A percentile compares a stretch with the other conserved stretches of the same genome.
These are phyloP conservation scores for Paramarasmius palmivorus DNA, from an alignment of 1,284 basidiomycete genomes.

Conservation along the genomic window DNA sequence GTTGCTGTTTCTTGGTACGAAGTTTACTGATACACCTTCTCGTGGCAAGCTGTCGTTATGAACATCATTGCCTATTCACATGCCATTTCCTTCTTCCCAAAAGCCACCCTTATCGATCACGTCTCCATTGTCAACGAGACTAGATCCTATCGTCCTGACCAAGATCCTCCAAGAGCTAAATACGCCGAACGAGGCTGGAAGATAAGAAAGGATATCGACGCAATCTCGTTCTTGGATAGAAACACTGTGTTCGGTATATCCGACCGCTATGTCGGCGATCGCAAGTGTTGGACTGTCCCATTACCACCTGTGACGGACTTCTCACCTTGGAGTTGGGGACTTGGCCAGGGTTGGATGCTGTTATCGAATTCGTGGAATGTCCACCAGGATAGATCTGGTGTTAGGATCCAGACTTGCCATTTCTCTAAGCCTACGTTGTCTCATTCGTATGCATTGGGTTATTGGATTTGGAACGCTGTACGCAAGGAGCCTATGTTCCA, in stretches of 20 bases:
- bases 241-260: constrained; percentile 5
- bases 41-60: constrained; percentile 20
- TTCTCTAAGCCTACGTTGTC: too few relatives aligned
- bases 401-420: too few relatives aligned
- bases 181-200: constrained; percentile 26
- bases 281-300: constrained; percentile 7
- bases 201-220: constrained; percentile 1
- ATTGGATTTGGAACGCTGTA: too few relatives aligned
- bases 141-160: constrained; percentile 1
- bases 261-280: constrained; percentile 4
- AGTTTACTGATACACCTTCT: background rate
- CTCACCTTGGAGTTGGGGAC: background rate
- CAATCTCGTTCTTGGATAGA: background rate
- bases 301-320: background rate
- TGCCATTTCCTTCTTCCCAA: constrained; percentile 29
- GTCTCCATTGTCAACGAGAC: constrained; percentile 17
- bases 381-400: too few relatives aligned
- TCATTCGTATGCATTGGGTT: too few relatives aligned
- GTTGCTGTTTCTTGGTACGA: background rate
- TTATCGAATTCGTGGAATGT: background rate
- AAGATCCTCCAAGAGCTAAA: constrained; percentile 20
- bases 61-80: constrained; percentile 25
- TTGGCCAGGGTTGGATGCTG: background rate
- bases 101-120: constrained; percentile 27
- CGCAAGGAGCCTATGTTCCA: too few relatives aligned